These are phyloP conservation scores for Lupinus albus DNA, from an alignment of 306 rosid genomes.

Conservation along the genomic window DNA sequence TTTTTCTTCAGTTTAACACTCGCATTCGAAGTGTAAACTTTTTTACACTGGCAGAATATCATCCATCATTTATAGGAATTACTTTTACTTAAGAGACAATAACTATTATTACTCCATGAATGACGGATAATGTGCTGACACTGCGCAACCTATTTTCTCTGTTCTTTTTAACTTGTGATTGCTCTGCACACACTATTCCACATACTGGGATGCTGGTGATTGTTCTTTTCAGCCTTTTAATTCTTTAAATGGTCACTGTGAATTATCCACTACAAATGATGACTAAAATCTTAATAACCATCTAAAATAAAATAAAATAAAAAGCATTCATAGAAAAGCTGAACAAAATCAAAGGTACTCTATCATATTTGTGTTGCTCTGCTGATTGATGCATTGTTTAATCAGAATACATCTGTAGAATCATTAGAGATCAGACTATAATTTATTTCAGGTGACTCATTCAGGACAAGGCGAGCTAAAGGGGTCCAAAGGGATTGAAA, in stretches of 20 bases:
- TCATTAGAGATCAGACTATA: no score
- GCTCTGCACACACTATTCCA: not conserved
- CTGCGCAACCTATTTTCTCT: not conserved
- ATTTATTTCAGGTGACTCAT: no score
- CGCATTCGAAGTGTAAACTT: no score
- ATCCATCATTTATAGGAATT: no score
- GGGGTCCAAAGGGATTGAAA: not conserved
- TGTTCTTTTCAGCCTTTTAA: slow-evolving; percentile 1
- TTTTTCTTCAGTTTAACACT: no score
- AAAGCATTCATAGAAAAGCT: not conserved
- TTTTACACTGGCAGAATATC: no score
- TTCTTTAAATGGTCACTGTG: slow-evolving; percentile 4
- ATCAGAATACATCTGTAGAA: no score
- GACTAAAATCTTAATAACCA: not conserved
- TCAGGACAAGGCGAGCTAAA: not conserved
- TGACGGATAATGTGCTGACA: no score
- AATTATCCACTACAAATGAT: not conserved
- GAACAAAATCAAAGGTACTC: not conserved
- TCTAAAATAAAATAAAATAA: not conserved
- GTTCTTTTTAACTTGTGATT: not conserved
- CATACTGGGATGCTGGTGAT: not conserved
- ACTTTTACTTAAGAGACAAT: no score
- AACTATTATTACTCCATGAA: no score
- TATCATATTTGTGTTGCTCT: no score
- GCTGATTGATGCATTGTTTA: no score